These are phyloP conservation scores for Pyropia haitanensis DNA, from an alignment of 23 red algal species.

Conservation along the genomic window DNA sequence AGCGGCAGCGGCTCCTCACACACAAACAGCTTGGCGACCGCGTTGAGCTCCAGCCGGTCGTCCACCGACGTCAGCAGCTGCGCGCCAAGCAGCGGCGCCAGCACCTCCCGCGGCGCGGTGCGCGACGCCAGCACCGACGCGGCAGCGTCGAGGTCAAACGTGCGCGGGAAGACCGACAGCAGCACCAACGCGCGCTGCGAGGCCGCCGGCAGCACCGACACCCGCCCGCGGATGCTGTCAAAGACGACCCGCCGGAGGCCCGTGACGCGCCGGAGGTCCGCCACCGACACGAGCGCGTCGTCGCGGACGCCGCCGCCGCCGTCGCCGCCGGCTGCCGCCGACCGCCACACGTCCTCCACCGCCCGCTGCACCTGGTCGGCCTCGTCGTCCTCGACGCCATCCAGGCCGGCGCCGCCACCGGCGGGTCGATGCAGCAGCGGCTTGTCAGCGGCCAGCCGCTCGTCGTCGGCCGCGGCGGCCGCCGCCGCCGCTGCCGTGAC, in stretches of 20 bases:
- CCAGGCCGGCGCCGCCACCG: too few relatives aligned
- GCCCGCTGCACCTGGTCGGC: too few relatives aligned
- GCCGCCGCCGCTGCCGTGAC: too few relatives aligned
- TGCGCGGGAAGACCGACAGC: conserved; percentile 3
- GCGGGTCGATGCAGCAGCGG: too few relatives aligned
- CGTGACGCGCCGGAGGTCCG: too few relatives aligned
- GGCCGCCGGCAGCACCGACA: neutral
- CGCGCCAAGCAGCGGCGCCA: neutral
- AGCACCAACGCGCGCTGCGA: neutral
- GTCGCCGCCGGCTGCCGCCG: too few relatives aligned
- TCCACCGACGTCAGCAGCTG: neutral
- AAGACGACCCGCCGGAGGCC: neutral
- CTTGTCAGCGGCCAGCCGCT: too few relatives aligned
- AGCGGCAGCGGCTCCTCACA: neutral
- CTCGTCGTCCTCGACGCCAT: too few relatives aligned
- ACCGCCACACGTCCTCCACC: too few relatives aligned
- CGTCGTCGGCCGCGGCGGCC: too few relatives aligned
- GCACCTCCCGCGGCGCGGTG: neutral
- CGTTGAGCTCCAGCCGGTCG: conserved; percentile 5
- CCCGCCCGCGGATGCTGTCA: neutral
- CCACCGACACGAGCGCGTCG: too few relatives aligned
- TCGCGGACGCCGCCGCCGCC: too few relatives aligned
- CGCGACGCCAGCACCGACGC: neutral
- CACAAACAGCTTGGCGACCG: conserved; percentile 2
- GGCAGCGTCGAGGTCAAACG: conserved; percentile 1